phyloP scores from a whole-genome alignment of 306 rosid genomes.

The Clitoria ternatea region DNA sequence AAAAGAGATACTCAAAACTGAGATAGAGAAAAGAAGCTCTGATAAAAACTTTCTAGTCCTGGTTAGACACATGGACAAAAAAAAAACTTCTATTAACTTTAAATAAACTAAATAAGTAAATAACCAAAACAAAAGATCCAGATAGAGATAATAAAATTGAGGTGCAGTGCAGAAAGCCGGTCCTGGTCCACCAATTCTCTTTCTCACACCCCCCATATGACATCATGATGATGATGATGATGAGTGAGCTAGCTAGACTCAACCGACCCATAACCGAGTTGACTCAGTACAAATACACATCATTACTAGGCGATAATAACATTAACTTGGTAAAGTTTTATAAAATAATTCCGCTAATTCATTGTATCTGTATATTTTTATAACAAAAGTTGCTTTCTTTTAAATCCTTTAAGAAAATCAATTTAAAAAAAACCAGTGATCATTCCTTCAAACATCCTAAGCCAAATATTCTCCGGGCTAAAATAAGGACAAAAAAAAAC shows the following conservation, averaged over 20 bases:
- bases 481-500: too few species aligned
- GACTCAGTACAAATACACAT: conserved; percentile 2
- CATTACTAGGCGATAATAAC: neutral
- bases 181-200: conserved; percentile 30
- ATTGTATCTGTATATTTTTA: too few species aligned
- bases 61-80: conserved; percentile 21
- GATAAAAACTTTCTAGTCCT: neutral
- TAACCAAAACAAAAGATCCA: neutral
- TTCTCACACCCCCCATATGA: conserved; percentile 25
- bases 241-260: conserved; percentile 15
- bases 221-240: conserved; percentile 26
- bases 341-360: too few species aligned
- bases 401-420: too few species aligned
- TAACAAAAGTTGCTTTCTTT: too few species aligned
- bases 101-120: neutral
- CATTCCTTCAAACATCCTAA: too few species aligned
- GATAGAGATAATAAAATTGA: neutral
- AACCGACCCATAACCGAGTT: conserved; percentile 22
- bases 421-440: too few species aligned
- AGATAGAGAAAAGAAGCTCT: neutral
- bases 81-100: neutral
- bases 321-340: too few species aligned
- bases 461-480: too few species aligned
- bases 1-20: neutral
- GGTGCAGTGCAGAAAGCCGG: neutral